Evolutionary conservation across 257 asterid genomes (phyloP), one percentile per base, ranked within the genome.

Genomic region (Paraleonurus japonicus): DNA sequence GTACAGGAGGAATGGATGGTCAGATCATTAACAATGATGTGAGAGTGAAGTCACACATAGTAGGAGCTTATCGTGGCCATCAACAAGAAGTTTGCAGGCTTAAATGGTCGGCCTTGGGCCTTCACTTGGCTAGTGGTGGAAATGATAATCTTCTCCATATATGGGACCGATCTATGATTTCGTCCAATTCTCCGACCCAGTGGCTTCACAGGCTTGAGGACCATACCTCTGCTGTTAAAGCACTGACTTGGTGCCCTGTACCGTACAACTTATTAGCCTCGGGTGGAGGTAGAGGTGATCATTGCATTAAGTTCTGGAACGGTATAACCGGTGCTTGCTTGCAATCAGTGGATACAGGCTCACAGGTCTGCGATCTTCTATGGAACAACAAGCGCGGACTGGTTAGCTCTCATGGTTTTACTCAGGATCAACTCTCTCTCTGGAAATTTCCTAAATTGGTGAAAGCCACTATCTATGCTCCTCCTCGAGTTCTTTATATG

Each of bases 381-480:
- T 92, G 98, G 98, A 92, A 85, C 88, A 92, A 88, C 7, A 97
- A 92, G 76, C 81, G 98, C 0, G 98, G 90, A 70, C 76, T 93
- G 75, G 92, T 93, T 53, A 93, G 98, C 81, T 88, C 96, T 4
- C 97, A 93, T 15, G 98, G 98, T 16, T 88, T 93, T 54, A 82
- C 92, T 47, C 96, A 90, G 87, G 90, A 93, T 79, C 98, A 93
- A 82, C 98, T 93, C 33, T 85, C 96, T n/a, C 85, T 90, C 0
- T 93, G 98, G 98, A 92, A 88, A 77, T 92, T 90, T 74, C 98
- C 98, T 47, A 90, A 95, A 3, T 88, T 90, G 98, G 97, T 85
- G 63, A 93, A 90, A 93, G 85, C 95, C 37, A 88, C 94, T 35
- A 96, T 97, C 10, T 97, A 93, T 83, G 88, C n/a, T n/a, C n/a